These are phyloP conservation scores for Apophysomyces elegans DNA, from an alignment of 371 early-diverging fungal genomes.

Conservation along the genomic window DNA sequence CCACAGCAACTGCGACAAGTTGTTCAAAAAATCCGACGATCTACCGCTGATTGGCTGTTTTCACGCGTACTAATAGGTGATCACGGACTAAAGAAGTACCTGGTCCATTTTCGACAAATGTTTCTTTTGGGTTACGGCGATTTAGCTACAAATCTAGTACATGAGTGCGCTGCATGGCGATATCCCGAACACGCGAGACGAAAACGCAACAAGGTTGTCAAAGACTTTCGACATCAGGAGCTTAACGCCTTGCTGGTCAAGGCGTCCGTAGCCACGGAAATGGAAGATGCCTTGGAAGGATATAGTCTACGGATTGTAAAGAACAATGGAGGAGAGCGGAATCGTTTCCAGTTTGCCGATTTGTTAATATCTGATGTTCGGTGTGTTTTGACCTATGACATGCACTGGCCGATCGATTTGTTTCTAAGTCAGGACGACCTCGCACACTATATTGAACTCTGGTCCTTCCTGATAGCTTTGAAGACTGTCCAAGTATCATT, in stretches of 20 bases:
- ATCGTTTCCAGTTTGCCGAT: constrained; percentile 47
- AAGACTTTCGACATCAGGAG: constrained; percentile 57
- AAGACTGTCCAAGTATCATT: constrained; percentile 50
- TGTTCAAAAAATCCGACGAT: constrained; percentile 55
- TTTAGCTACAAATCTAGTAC: constrained; percentile 64
- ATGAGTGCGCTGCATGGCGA: constrained; percentile 57
- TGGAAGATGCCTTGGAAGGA: constrained; percentile 33
- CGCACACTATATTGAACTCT: constrained; percentile 58
- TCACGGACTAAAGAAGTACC: constrained; percentile 50
- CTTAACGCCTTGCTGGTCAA: constrained; percentile 60
- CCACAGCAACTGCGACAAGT: constrained; percentile 36
- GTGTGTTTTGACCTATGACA: constrained; percentile 59
- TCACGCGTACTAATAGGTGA: constrained; percentile 67
- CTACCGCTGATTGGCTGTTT: constrained; percentile 73
- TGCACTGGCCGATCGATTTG: constrained; percentile 81
- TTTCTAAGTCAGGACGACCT: constrained; percentile 67
- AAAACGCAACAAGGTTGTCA: constrained; percentile 19
- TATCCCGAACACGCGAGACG: constrained; percentile 1
- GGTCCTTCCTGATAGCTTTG: constrained; percentile 64
- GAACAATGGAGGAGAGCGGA: not conserved
- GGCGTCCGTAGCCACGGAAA: constrained; percentile 46
- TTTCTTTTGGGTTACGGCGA: constrained; percentile 76
- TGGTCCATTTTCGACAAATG: constrained; percentile 67
- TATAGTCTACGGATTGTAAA: constrained; percentile 29
- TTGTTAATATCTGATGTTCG: constrained; percentile 54